Evolutionary conservation across 139 green algal species (phyloP), one percentile per base, ranked within the genome.

Genomic region (Chlamydomonas sphaeroides): DNA sequence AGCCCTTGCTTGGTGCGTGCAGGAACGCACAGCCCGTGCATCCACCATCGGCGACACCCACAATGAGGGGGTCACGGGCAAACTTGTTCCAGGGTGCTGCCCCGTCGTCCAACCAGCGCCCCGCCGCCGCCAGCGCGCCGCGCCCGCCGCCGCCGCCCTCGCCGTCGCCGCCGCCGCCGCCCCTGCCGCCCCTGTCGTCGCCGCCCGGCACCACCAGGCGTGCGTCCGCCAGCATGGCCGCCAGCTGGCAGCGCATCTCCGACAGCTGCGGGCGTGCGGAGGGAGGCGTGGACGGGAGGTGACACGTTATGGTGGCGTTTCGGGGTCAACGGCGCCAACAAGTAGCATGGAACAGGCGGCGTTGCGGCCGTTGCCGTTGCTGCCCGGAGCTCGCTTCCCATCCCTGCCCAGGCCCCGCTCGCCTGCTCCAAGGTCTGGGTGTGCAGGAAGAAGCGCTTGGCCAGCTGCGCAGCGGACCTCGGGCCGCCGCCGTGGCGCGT

Each of bases 201-300:
- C 41, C 62, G 32, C 6, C 41, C 41, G 75, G 75, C 20, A 33
- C 28, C 62, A 93, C 73, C 56, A 95, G 74, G 57, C 92, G 83
- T 4, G 91, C 89, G 51, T 98, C 95, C 56, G 80, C 87, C 35
- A 98, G 90, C 87, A 99, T 94, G 18, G 76, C 32, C 4, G 91
- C 92, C 90, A 98, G 97, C 93, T 98, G 95, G 51, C 59, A 67
- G 7, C 94, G 84, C 91, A 98, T 95, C 79, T 98, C 93, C 11
- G 45, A 53, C 45, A 53, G 6, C 79, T 69, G 20, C 17, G 66
- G 15, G 30, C 5, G 32, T 15, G 4, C 30, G 33, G 25, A 32
- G 51, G 33, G 26, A 53, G 8, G 33, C n/a, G n/a, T n/a, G n/a
- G n/a, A n/a, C n/a, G n/a, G n/a, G n/a, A n/a, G n/a, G n/a, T n/a